Percentiles rank a stretch among this genome's conserved stretches.
Evolutionary conservation across 768 basidiomycete species (phyloP).

Genomic region (Omphalotus guepiniiformis): DNA sequence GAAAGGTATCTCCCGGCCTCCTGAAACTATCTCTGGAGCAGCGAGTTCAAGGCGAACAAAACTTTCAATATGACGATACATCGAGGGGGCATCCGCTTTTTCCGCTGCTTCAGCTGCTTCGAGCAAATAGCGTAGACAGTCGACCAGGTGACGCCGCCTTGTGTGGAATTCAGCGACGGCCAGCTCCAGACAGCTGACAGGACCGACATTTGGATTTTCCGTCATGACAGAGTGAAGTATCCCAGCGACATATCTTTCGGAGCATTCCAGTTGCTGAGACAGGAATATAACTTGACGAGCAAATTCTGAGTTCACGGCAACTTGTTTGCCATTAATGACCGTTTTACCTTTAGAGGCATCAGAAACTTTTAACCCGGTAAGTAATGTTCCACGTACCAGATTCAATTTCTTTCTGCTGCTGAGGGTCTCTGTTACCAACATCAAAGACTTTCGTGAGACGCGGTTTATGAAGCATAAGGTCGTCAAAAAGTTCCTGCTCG

Average conservation of each 20-base stretch:
- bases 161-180: slow-evolving; percentile 66
- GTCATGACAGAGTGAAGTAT: slow-evolving; percentile 63
- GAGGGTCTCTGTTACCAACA: slow-evolving; percentile 53
- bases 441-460: slow-evolving; percentile 62
- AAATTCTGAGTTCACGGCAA: slow-evolving; percentile 76
- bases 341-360: slow-evolving; percentile 51
- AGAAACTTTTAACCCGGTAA: slow-evolving; percentile 1
- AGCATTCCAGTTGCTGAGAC: slow-evolving; percentile 75
- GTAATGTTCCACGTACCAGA: slow-evolving; percentile 38
- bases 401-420: slow-evolving; percentile 71
- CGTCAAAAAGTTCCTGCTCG: slow-evolving; percentile 75
- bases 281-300: slow-evolving; percentile 74
- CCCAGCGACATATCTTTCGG: slow-evolving; percentile 74
- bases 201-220: slow-evolving; percentile 58
- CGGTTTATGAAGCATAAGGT: slow-evolving; percentile 62
- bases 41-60: slow-evolving; percentile 54
- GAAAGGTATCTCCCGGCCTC: slow-evolving; percentile 39
- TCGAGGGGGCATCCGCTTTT: slow-evolving; percentile 36
- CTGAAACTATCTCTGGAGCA: slow-evolving; percentile 30
- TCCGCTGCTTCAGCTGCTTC: slow-evolving; percentile 54
- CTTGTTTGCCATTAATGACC: slow-evolving; percentile 56
- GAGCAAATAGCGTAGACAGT: slow-evolving; percentile 66
- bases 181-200: slow-evolving; percentile 56
- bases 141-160: slow-evolving; percentile 64
- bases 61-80: slow-evolving; percentile 46